Conservation (phyloP, 371 early-diverging fungal species). For the Mucor plumbeus region DNA sequence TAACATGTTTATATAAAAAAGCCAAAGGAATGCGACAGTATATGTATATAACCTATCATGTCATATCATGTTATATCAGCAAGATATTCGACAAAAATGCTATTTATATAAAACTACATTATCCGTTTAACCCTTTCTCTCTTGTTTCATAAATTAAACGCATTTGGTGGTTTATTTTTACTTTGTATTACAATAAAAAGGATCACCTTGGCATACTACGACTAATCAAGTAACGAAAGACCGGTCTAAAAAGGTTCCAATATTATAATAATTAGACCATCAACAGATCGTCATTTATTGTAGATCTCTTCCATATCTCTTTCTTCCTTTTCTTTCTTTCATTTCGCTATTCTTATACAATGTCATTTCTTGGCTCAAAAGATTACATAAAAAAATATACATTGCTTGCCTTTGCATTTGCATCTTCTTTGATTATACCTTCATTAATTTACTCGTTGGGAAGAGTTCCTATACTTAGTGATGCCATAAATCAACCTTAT, state of each 20-base stretch:
- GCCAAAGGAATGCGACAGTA: not conserved
- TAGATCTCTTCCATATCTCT: slow-evolving; percentile 21
- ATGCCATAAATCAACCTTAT: slow-evolving; percentile 5
- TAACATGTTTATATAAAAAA: too few species aligned
- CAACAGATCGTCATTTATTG: slow-evolving; percentile 4
- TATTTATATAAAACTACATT: not conserved
- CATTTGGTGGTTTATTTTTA: slow-evolving; percentile 1
- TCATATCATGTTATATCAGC: too few species aligned
- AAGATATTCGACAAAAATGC: not conserved
- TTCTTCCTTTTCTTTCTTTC: slow-evolving; percentile 9
- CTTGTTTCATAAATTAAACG: not conserved
- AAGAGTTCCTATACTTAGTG: not conserved
- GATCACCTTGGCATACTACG: slow-evolving; percentile 6
- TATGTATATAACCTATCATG: not conserved
- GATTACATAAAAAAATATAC: slow-evolving; percentile 24
- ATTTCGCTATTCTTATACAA: not conserved
- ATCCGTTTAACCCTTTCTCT: slow-evolving; percentile 1
- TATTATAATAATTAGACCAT: not conserved
- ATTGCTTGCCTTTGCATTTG: slow-evolving; percentile 20
- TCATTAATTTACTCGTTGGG: slow-evolving; percentile 22
- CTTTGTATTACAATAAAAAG: not conserved
- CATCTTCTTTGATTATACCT: slow-evolving; percentile 26
- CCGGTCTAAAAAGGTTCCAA: not conserved
- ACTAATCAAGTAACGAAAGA: slow-evolving; percentile 1
- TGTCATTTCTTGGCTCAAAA: not conserved